Conservation (phyloP, 768 basidiomycete genomes). For the Pleurotus eryngii region DNA sequence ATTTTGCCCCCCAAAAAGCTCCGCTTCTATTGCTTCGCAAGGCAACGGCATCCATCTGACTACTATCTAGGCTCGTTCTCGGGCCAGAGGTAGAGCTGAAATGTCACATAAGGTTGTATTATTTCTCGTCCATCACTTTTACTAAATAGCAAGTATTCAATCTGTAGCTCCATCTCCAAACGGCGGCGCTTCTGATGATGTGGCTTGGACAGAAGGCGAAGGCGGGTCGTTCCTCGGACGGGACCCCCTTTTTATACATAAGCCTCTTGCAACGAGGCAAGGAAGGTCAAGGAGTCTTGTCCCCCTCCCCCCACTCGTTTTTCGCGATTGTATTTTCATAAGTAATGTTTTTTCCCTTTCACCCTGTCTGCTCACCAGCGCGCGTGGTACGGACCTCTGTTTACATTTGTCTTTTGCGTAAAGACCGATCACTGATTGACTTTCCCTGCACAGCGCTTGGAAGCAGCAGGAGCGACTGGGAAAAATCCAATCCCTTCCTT, state of each 20-base stretch:
- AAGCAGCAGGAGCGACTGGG: constrained; percentile 3
- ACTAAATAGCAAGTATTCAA: neutral
- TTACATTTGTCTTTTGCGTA: neutral
- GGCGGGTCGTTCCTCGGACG: constrained; percentile 2
- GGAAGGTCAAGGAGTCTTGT: neutral
- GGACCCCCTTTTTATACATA: neutral
- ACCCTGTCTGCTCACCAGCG: constrained; percentile 4
- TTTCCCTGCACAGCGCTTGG: constrained; percentile 3
- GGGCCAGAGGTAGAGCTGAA: neutral
- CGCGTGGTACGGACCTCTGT: neutral
- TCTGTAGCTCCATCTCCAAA: neutral
- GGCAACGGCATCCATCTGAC: neutral
- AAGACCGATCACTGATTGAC: neutral
- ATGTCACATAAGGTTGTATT: constrained; percentile 6
- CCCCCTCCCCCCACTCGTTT: constrained; percentile 1
- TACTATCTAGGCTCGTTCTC: constrained; percentile 3
- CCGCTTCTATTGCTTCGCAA: neutral
- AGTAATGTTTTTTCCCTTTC: constrained; percentile 8
- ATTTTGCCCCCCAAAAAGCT: neutral
- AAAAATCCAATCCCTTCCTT: constrained; percentile 2
- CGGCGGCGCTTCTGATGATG: neutral
- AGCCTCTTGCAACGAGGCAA: constrained; percentile 2
- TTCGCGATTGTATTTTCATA: neutral
- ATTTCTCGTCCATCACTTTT: constrained; percentile 1
- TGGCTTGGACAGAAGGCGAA: constrained; percentile 1